A percentile compares a stretch with the other conserved stretches of the same genome.
phyloP scores from a whole-genome alignment of 345 rosid genomes.

The Pistacia atlantica region DNA sequence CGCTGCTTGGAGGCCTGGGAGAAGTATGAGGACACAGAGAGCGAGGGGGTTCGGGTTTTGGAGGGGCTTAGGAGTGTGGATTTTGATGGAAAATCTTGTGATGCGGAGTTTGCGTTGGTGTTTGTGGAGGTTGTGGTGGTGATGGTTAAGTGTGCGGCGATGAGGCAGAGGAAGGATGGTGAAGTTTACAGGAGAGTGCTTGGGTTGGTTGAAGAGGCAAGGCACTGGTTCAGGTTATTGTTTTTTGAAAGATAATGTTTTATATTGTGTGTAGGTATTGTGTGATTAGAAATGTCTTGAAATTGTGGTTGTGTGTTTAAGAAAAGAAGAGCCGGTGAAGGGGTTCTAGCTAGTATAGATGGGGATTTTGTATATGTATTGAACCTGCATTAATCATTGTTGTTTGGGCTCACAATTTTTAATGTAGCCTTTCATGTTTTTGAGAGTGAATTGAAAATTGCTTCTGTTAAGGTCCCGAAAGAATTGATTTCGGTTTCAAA shows the following conservation, averaged over 20 bases:
- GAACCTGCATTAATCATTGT: neutral
- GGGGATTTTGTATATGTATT: neutral
- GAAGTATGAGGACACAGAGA: constrained; percentile 39
- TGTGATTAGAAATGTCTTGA: neutral
- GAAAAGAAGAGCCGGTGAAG: neutral
- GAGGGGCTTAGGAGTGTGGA: constrained; percentile 45
- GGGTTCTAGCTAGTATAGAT: neutral
- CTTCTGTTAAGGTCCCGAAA: neutral
- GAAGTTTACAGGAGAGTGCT: constrained; percentile 43
- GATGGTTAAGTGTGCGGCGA: constrained; percentile 54
- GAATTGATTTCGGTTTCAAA: neutral
- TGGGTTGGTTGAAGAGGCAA: constrained; percentile 58
- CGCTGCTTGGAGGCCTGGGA: constrained; percentile 60
- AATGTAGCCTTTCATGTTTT: neutral
- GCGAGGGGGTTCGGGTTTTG: constrained; percentile 54
- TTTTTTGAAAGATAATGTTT: neutral
- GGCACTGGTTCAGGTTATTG: constrained; percentile 67
- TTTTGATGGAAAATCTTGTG: constrained; percentile 28
- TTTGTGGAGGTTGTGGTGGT: constrained; percentile 56
- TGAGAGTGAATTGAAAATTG: neutral
- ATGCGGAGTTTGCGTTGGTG: constrained; percentile 50
- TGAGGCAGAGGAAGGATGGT: constrained; percentile 41
- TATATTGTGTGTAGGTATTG: neutral
- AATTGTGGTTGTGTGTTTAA: neutral
- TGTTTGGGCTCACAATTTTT: neutral